A percentile compares a stretch with the other conserved stretches of the same genome.
Evolutionary conservation across 2,329 filamentous ascomycete genomes (phyloP).

Genomic region (Chaetomium strumarium): DNA sequence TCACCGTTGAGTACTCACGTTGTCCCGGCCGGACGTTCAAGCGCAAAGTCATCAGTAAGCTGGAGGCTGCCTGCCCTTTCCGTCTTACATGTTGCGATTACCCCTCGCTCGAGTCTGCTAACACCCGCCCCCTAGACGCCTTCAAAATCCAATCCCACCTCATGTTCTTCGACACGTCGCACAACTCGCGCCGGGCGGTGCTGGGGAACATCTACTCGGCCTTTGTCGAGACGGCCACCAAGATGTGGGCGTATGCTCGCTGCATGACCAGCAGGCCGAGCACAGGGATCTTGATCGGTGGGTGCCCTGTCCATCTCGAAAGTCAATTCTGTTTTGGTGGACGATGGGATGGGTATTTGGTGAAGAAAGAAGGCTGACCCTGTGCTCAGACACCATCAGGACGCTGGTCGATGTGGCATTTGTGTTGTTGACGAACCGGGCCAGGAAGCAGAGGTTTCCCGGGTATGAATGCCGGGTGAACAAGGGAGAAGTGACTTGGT

Average conservation of each 20-base stretch:
- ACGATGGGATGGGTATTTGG: neutral
- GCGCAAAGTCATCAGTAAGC: conserved; percentile 66
- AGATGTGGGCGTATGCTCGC: conserved; percentile 58
- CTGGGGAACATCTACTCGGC: conserved; percentile 68
- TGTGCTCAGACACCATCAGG: conserved; percentile 51
- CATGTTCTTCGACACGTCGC: conserved; percentile 74
- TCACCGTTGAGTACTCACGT: conserved; percentile 73
- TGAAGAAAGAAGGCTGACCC: neutral
- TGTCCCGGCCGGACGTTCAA: conserved; percentile 72
- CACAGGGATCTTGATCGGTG: conserved; percentile 57
- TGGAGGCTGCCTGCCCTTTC: neutral
- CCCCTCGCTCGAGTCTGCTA: neutral
- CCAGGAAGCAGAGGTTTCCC: conserved; percentile 39
- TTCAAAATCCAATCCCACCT: conserved; percentile 82
- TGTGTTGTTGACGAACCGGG: conserved; percentile 54
- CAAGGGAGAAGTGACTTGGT: conserved; percentile 57
- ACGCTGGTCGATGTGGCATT: conserved; percentile 61
- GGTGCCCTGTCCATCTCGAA: conserved; percentile 28
- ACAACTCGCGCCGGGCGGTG: conserved; percentile 67
- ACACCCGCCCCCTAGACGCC: conserved; percentile 39
- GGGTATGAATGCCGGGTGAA: conserved; percentile 55
- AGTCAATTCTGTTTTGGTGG: neutral
- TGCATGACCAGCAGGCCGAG: conserved; percentile 59
- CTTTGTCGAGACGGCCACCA: conserved; percentile 72
- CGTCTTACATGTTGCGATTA: neutral